These are phyloP conservation scores for Pittosporum tobira DNA, from an alignment of 129 eudicot genomes.

Conservation along the genomic window DNA sequence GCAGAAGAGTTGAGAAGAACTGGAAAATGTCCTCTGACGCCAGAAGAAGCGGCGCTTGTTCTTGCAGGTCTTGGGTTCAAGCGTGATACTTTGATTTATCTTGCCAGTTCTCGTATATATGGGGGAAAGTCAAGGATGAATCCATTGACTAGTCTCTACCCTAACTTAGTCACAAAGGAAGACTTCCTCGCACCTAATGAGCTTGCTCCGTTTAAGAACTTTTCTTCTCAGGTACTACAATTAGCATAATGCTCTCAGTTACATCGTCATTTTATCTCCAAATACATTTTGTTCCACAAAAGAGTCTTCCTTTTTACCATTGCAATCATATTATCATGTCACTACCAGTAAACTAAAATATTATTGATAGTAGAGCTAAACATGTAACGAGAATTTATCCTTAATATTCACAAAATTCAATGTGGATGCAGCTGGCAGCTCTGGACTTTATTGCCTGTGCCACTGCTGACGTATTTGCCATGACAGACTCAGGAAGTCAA, in stretches of 20 bases:
- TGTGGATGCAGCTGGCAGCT: conserved; percentile 70
- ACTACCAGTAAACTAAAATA: too few relatives aligned
- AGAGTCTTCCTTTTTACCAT: too few relatives aligned
- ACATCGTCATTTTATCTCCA: too few relatives aligned
- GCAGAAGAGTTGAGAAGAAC: conserved; percentile 55
- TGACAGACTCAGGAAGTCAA: conserved; percentile 93
- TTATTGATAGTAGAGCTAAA: too few relatives aligned
- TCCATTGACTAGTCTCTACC: conserved; percentile 56
- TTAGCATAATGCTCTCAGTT: neutral
- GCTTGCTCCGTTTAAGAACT: conserved; percentile 71
- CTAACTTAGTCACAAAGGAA: conserved; percentile 73
- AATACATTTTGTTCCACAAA: too few relatives aligned
- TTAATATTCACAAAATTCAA: neutral
- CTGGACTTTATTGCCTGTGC: conserved; percentile 87
- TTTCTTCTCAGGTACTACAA: conserved; percentile 71
- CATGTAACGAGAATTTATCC: too few relatives aligned
- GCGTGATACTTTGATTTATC: conserved; percentile 53
- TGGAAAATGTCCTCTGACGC: conserved; percentile 92
- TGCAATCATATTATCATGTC: too few relatives aligned
- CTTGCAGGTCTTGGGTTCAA: conserved; percentile 67
- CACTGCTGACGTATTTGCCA: conserved; percentile 79
- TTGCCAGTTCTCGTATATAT: conserved; percentile 77
- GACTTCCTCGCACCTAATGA: conserved; percentile 72
- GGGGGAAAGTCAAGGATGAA: conserved; percentile 69
- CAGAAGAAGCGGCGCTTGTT: conserved; percentile 92